Conservation (phyloP, 2,329 filamentous ascomycete genomes). For the Sporothrix globosa region DNA sequence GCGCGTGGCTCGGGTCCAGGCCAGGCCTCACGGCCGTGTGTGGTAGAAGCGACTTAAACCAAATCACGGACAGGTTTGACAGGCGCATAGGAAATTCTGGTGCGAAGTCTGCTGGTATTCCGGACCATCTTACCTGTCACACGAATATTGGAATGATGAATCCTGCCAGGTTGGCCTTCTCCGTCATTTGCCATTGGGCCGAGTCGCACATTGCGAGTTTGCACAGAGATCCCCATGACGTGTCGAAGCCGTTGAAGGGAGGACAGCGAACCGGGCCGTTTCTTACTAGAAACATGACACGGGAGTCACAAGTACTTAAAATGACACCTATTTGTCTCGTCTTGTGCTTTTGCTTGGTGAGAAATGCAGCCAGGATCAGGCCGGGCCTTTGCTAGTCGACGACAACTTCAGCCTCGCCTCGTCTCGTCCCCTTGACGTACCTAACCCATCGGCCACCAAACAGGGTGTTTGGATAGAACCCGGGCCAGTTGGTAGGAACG, state of each 20-base stretch:
- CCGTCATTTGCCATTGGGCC: not conserved
- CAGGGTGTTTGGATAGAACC: not conserved
- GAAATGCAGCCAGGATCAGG: not conserved
- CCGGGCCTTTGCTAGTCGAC: not conserved
- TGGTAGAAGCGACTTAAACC: not conserved
- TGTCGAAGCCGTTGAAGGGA: conserved; percentile 13
- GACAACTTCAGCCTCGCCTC: conserved; percentile 4
- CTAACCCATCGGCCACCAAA: conserved; percentile 5
- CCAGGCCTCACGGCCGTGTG: not conserved
- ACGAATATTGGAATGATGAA: not conserved
- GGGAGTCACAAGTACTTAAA: conserved; percentile 2
- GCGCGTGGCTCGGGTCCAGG: conserved; percentile 11
- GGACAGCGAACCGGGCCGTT: conserved; percentile 23
- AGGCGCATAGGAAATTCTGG: not conserved
- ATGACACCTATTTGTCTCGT: conserved; percentile 22
- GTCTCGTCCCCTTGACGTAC: not conserved
- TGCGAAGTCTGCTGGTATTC: not conserved
- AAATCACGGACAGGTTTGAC: not conserved
- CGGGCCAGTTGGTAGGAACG: conserved; percentile 1
- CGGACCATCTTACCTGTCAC: not conserved
- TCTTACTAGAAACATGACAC: conserved; percentile 6
- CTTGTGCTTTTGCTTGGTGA: conserved; percentile 16
- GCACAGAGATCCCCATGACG: not conserved
- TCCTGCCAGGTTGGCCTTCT: conserved; percentile 6
- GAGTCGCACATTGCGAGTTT: not conserved